Percentiles rank a stretch among this genome's conserved stretches.
Evolutionary conservation across 2,329 filamentous ascomycete genomes (phyloP).

Genomic region (Penicillium sclerotigenum): DNA sequence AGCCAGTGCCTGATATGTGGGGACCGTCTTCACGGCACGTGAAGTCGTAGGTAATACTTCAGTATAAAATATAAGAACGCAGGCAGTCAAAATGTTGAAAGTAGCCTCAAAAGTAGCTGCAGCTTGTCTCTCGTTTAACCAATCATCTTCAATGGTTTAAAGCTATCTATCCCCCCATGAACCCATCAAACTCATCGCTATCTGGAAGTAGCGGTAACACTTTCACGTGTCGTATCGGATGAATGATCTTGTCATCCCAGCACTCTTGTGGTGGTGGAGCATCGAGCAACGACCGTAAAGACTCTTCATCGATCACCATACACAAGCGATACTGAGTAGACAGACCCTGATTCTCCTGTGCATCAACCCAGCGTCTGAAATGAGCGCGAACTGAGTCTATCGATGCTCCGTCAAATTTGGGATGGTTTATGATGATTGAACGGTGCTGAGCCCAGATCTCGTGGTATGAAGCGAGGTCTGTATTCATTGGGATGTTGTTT

Average conservation of each 20-base stretch:
- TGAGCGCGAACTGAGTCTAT: neutral
- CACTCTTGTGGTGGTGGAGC: neutral
- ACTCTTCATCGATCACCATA: constrained; percentile 2
- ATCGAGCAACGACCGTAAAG: neutral
- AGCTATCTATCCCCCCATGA: neutral
- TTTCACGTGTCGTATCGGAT: neutral
- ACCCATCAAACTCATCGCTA: neutral
- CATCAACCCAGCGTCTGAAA: neutral
- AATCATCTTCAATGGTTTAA: neutral
- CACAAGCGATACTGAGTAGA: neutral
- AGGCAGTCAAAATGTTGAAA: neutral
- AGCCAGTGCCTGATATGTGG: no score
- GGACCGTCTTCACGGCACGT: no score
- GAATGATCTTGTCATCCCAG: neutral
- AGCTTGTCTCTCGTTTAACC: neutral
- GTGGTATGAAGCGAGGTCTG: neutral
- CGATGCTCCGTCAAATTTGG: neutral
- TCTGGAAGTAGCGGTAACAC: neutral
- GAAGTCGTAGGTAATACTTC: neutral
- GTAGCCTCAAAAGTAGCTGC: neutral
- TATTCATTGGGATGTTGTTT: neutral
- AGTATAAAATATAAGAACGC: neutral
- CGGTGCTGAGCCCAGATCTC: neutral
- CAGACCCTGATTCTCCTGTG: neutral
- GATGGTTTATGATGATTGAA: neutral